These are phyloP conservation scores for Xenoacremonium recifei DNA, from an alignment of 2,329 filamentous ascomycete species.

Conservation along the genomic window DNA sequence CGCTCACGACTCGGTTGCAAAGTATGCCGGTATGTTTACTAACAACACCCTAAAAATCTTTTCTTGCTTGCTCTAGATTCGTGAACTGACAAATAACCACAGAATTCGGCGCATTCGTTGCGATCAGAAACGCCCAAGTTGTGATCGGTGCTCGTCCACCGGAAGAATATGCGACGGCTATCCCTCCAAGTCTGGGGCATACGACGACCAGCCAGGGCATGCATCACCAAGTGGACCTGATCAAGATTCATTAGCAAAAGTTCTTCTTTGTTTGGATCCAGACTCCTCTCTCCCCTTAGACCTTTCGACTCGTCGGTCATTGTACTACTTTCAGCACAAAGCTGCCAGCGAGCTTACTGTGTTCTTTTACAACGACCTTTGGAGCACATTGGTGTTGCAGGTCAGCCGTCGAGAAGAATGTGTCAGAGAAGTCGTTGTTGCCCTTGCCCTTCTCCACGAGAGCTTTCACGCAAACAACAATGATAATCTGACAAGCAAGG, in stretches of 20 bases:
- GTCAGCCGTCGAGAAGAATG: slow-evolving; percentile 16
- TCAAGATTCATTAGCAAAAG: too few species aligned
- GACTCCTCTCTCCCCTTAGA: background rate
- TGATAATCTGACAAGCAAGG: slow-evolving; percentile 5
- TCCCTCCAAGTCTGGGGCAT: background rate
- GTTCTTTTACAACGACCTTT: slow-evolving; percentile 17
- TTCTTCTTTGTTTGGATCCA: background rate
- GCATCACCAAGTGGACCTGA: too few species aligned
- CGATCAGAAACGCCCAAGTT: slow-evolving; percentile 10
- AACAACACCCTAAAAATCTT: too few species aligned
- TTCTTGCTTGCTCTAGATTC: too few species aligned
- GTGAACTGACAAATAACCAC: too few species aligned
- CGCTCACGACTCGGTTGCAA: slow-evolving; percentile 17
- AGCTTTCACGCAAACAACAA: slow-evolving; percentile 10
- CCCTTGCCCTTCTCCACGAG: slow-evolving; percentile 14
- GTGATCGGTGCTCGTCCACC: slow-evolving; percentile 12
- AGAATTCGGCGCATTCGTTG: slow-evolving; percentile 18
- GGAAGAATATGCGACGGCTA: slow-evolving; percentile 14
- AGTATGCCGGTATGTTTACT: slow-evolving; percentile 15
- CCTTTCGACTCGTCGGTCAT: slow-evolving; percentile 4
- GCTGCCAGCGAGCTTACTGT: slow-evolving; percentile 13
- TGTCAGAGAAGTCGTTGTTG: slow-evolving; percentile 15
- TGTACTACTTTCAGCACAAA: slow-evolving; percentile 14
- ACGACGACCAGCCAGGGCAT: background rate
- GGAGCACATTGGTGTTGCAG: slow-evolving; percentile 14